These are phyloP conservation scores for Septoria petroselini DNA, from an alignment of 2,329 filamentous ascomycete species.

Conservation along the genomic window DNA sequence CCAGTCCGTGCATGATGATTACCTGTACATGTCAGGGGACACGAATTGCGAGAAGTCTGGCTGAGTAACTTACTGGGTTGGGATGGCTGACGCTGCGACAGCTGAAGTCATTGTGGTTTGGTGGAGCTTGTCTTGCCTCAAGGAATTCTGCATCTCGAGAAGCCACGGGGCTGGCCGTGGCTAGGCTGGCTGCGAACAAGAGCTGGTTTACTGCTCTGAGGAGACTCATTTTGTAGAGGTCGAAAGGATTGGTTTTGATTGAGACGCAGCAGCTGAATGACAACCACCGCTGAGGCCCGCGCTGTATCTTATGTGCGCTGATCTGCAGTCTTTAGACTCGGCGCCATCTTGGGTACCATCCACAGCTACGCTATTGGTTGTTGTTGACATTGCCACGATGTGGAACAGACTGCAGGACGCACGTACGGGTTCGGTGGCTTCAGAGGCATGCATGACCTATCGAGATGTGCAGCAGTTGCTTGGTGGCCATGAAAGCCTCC, in stretches of 20 bases:
- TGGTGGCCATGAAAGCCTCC: too few species aligned
- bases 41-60: background rate
- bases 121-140: slow-evolving; percentile 10
- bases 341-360: too few species aligned
- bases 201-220: too few species aligned
- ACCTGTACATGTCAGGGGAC: slow-evolving; percentile 6
- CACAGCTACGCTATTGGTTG: too few species aligned
- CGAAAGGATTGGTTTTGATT: background rate
- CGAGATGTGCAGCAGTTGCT: too few species aligned
- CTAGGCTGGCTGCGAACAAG: background rate
- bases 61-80: slow-evolving; percentile 25
- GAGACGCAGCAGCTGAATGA: background rate
- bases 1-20: slow-evolving; percentile 28
- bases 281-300: background rate
- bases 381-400: too few species aligned
- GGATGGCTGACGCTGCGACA: slow-evolving; percentile 25
- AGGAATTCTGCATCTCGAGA: slow-evolving; percentile 5
- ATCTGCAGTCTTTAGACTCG: too few species aligned
- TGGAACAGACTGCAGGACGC: too few species aligned
- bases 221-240: slow-evolving; percentile 1
- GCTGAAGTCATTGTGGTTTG: slow-evolving; percentile 27
- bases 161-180: slow-evolving; percentile 1
- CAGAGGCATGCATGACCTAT: too few species aligned
- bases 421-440: too few species aligned
- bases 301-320: too few species aligned